These are phyloP conservation scores for Juncus inflexus DNA, from an alignment of 176 grass and related monocot species.

Conservation along the genomic window DNA sequence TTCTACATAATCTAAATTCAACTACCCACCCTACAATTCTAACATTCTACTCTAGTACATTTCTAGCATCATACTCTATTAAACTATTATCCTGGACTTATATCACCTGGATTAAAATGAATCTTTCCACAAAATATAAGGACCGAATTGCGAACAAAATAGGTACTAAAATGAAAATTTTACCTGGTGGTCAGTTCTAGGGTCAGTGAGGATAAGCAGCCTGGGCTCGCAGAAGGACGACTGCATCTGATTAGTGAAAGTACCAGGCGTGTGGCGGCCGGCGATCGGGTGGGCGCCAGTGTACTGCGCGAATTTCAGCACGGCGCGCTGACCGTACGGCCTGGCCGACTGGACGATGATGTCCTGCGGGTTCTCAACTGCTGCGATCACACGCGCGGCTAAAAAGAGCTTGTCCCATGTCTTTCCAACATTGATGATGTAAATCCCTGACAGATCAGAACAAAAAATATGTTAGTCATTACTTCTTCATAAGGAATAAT, in stretches of 20 bases:
- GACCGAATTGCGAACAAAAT: too few species aligned
- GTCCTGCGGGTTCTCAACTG: constrained; percentile 88
- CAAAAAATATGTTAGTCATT: neutral
- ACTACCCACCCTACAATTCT: too few species aligned
- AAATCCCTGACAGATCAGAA: constrained; percentile 46
- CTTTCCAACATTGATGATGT: constrained; percentile 82
- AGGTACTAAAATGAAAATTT: neutral
- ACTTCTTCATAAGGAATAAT: neutral
- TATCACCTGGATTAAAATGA: too few species aligned
- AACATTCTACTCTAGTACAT: too few species aligned
- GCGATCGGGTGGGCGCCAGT: constrained; percentile 81
- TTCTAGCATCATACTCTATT: too few species aligned
- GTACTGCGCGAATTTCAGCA: constrained; percentile 87
- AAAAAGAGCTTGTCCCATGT: constrained; percentile 91
- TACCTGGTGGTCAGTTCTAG: constrained; percentile 88
- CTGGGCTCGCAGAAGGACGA: constrained; percentile 86
- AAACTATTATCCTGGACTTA: too few species aligned
- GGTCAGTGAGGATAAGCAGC: constrained; percentile 85
- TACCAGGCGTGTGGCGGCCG: constrained; percentile 85
- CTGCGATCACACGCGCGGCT: constrained; percentile 77
- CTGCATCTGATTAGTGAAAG: constrained; percentile 93
- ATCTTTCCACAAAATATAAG: too few species aligned
- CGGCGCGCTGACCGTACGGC: constrained; percentile 82
- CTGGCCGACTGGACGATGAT: constrained; percentile 92
- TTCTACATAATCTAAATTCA: too few species aligned